Evolutionary conservation across 352 stramenopile genomes (phyloP), one percentile per base, ranked within the genome.

Genomic region (Sclerospora graminicola): DNA sequence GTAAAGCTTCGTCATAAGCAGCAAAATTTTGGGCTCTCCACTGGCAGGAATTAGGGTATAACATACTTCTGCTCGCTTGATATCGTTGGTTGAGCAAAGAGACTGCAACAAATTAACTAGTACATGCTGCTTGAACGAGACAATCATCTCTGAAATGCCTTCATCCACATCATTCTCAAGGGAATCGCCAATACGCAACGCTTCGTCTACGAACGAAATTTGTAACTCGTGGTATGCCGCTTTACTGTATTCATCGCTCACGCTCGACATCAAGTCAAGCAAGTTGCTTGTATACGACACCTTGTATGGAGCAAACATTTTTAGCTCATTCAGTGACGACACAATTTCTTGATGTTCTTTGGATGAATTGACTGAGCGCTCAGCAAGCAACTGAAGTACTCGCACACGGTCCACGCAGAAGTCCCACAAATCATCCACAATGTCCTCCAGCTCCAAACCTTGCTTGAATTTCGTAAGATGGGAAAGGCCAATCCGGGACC

Each of bases 391-490:
- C 5, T 54, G 60, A 10, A 84, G 42, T n/a, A 79, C 63, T 15
- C 68, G 73, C 28, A 88, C 62, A 5, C 64, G 68, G 34, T 81
- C 64, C n/a, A 77, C 57, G n/a, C 62, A 76, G 33, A 84, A 84
- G 35, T 87, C 73, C 78, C 78, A 90, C 30, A 90, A 49, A 48
- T 88, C 78, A 53, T 86, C 69, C 10, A 90, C 38, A 36, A 88
- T 60, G 16, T 87, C 70, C 30, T 88, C 78, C 8, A 88, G 34
- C 38, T 90, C 78, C 8, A 84, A 38, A 5, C 58, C 64, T 27
- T 66, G 45, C 39, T 86, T 90, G 28, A 74, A 61, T 30, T 77
- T 80, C 5, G 75, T 84, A 23, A 90, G 45, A 37, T 65, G 65
- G 8, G 75, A 68, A 2, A 90, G 51, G 0, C 78, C 78, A 16